phyloP scores from a whole-genome alignment of 1,284 basidiomycete species.

The Cutaneotrichosporon sp. region DNA sequence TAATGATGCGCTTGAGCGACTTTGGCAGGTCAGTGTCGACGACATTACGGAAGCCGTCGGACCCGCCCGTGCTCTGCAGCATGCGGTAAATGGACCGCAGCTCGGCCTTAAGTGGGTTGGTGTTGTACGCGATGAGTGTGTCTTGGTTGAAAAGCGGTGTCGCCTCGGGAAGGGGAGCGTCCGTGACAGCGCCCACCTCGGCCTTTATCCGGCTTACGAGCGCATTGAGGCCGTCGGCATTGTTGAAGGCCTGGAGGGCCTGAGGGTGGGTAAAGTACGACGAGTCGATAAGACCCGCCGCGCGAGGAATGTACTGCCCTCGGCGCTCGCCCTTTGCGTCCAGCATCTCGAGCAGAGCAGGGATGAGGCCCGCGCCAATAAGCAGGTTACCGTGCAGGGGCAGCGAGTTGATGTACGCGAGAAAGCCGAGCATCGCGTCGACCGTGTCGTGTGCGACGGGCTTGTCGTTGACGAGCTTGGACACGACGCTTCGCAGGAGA shows the following conservation, averaged over 20 bases:
- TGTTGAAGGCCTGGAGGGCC: constrained; percentile 81
- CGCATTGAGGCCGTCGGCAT: constrained; percentile 75
- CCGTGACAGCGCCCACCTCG: constrained; percentile 15
- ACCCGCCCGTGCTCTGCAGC: constrained; percentile 90
- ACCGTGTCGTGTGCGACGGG: constrained; percentile 70
- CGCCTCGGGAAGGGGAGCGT: constrained; percentile 5
- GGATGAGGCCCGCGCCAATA: constrained; percentile 92
- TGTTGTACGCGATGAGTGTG: constrained; percentile 22
- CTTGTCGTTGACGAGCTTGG: constrained; percentile 60
- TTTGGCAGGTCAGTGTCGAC: constrained; percentile 85
- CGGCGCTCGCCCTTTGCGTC: constrained; percentile 54
- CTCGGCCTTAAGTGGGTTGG: constrained; percentile 68
- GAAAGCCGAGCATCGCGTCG: constrained; percentile 77
- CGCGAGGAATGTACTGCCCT: constrained; percentile 48
- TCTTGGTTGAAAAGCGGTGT: constrained; percentile 15
- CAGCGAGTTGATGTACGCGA: constrained; percentile 80
- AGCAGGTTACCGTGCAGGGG: constrained; percentile 84
- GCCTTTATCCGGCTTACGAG: constrained; percentile 79
- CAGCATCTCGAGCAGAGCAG: constrained; percentile 79
- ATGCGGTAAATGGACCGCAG: constrained; percentile 90
- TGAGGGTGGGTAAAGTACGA: constrained; percentile 71
- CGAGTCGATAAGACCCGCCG: constrained; percentile 87
- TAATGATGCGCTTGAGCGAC: constrained; percentile 83
- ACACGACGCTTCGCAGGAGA: constrained; percentile 70
- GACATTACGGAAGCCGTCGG: constrained; percentile 88